Evolutionary conservation across 2,329 filamentous ascomycete genomes (phyloP), one percentile per base, ranked within the genome.

Genomic region (Aspergillus pseudotamarii): DNA sequence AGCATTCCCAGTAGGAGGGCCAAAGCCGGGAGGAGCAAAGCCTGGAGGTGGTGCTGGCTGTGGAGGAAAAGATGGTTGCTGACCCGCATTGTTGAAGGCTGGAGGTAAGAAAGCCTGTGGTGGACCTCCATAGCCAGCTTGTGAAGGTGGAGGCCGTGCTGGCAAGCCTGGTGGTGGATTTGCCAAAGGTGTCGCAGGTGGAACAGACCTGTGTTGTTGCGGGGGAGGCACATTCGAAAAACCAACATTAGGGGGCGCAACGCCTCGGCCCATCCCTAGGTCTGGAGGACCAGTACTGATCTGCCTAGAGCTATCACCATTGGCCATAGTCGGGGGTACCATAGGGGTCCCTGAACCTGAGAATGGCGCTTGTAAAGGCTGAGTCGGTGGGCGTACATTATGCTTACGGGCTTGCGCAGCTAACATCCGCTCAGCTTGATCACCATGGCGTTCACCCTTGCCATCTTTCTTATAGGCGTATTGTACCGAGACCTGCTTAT

Each of bases 381-480:
- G 91, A 3, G 89, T 86, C 68, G 93, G 90, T 41, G 93, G 91
- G 58, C 93, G 88, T 64, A 99, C 91, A 73, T 97, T 97, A 78
- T 97, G 92, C 76, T 94, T 94, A 81, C 94, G 94, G 62, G 94
- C 95, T 80, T 97, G 92, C 32, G 91, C 89, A 34, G 95, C 95
- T 54, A 99, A 87, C 82, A 93, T 91, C 73, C 95, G 86, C 81
- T 99, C 95, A 34, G 95, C 95, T 71, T 93, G 87, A 76, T 99
- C 95, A 72, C 95, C 95, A 76, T 99, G 95, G 63, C 95, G 86
- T 81, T 98, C 94, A 71, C 94, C 94, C 81, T 97, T 97, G 70
- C 95, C 95, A 74, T 99, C 95, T 81, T 98, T 98, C 85, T 99
- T 99, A 86, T 97, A 98, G 45, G 95, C 95, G 78, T 98, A 99